Base-by-base conservation (phyloP, 352 stramenopile species). In the Aphanomyces astaci region DNA sequence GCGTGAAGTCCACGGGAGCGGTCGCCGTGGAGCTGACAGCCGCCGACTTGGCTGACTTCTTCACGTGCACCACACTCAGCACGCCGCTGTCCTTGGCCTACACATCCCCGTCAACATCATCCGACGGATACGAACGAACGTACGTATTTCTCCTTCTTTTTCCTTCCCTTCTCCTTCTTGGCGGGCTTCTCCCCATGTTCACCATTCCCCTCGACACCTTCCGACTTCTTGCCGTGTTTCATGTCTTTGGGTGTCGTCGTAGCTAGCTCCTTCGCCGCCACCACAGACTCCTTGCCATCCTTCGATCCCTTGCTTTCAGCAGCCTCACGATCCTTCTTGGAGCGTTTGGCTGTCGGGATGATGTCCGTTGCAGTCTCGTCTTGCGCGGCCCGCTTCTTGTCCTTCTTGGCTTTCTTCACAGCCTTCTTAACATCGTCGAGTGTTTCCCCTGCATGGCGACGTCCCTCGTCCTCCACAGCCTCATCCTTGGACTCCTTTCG, bases 41-140 rank as follows among this genome's bases (percentile, higher is more conserved):
- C 27, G 43, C 77, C 27, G 43, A 55, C 22, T 73, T 59, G 4
- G 45, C 43, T 52, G 72, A 13, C 63, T 89, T 92, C 64, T 89
- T 93, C 57, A 91, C 82, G 56, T 91, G 77, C 72, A 91, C 90
- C 17, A 90, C 76, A 30, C 81, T 79, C 49, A 93, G 66, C 19
- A 91, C 85, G 19, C 85, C 85, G 59, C 85, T 93, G 2, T 80
- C 82, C 28, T 83, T 75, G 43, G 88, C 81, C 80, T 86, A 49
- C 28, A 52, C 45, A 59, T 31, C 22, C 30, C 45, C n/a, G n/a
- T n/a, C n/a, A n/a, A n/a, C n/a, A n/a, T n/a, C n/a, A n/a, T n/a
- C n/a, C n/a, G n/a, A n/a, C n/a, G n/a, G n/a, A 22, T 32, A 0
- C 57, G 10, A 31, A 78, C 70, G 28, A 46, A 39, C 39, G 25